These are phyloP conservation scores for Microsporum audouinii DNA, from an alignment of 2,329 filamentous ascomycete genomes.

Conservation along the genomic window DNA sequence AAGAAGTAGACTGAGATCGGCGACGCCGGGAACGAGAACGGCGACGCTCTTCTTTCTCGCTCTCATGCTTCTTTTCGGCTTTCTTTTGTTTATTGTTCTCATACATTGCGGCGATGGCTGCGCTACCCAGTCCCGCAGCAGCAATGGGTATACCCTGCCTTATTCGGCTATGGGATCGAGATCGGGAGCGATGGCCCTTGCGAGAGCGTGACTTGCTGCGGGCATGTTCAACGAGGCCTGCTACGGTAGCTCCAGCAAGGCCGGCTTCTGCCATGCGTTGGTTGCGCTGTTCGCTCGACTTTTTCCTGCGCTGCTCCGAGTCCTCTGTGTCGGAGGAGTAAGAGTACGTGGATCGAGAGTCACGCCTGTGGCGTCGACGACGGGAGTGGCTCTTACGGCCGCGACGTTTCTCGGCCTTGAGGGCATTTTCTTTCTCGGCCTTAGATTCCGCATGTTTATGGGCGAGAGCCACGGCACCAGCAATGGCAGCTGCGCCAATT, in stretches of 20 bases:
- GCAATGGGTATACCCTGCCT: conserved; percentile 49
- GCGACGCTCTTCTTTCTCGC: conserved; percentile 34
- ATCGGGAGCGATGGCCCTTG: conserved; percentile 29
- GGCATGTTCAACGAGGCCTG: conserved; percentile 47
- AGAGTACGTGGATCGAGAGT: conserved; percentile 18
- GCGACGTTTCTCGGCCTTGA: conserved; percentile 18
- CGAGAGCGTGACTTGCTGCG: conserved; percentile 48
- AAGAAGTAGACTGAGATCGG: conserved; percentile 38
- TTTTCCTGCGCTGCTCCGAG: conserved; percentile 49
- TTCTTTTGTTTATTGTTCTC: conserved; percentile 53
- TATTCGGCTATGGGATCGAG: conserved; percentile 41
- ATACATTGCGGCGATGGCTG: conserved; percentile 50
- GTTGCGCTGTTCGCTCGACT: conserved; percentile 42
- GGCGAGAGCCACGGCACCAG: conserved; percentile 49
- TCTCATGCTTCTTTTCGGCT: conserved; percentile 26
- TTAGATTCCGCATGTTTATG: conserved; percentile 42
- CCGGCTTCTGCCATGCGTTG: conserved; percentile 51
- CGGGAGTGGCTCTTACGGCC: conserved; percentile 40
- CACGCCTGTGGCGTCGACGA: conserved; percentile 28
- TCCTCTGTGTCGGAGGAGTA: conserved; percentile 34
- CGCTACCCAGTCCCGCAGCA: conserved; percentile 50
- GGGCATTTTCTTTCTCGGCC: conserved; percentile 33
- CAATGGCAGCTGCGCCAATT: conserved; percentile 47
- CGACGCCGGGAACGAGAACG: conserved; percentile 21
- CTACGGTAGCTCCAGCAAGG: conserved; percentile 50